A percentile compares a stretch with the other conserved stretches of the same genome.
Evolutionary conservation across 371 early-diverging fungal species (phyloP).

Genomic region (Mucor saturninus): DNA sequence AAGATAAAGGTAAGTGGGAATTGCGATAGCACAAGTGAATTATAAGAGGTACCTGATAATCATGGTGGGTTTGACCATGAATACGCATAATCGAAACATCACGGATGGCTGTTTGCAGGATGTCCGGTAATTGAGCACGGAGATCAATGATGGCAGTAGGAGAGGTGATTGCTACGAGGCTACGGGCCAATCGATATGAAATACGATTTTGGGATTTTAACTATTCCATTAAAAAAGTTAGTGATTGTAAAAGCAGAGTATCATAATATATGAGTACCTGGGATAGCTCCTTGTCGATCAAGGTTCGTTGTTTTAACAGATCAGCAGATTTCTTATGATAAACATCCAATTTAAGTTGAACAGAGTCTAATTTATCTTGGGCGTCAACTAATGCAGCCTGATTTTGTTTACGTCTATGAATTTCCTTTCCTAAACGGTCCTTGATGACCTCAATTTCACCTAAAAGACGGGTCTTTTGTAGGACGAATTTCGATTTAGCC

Average conservation of each 20-base stretch:
- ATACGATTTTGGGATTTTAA: constrained; percentile 8
- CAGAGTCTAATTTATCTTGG: background rate
- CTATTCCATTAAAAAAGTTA: background rate
- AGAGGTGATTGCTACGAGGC: constrained; percentile 7
- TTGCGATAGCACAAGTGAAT: background rate
- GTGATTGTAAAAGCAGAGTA: background rate
- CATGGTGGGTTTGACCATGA: constrained; percentile 7
- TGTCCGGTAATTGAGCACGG: constrained; percentile 11
- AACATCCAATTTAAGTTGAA: background rate
- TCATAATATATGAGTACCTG: background rate
- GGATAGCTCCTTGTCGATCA: constrained; percentile 8
- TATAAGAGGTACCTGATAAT: background rate
- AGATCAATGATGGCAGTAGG: constrained; percentile 2
- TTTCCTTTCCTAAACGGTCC: constrained; percentile 42
- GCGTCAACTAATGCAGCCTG: constrained; percentile 20
- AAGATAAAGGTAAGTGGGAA: background rate
- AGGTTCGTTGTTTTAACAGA: constrained; percentile 1
- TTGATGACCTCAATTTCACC: constrained; percentile 46
- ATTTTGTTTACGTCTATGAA: constrained; percentile 30
- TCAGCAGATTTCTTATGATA: constrained; percentile 6
- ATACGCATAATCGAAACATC: constrained; percentile 16
- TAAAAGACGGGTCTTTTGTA: constrained; percentile 22
- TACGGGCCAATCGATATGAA: constrained; percentile 11
- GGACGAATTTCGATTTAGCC: constrained; percentile 6
- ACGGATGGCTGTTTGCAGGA: constrained; percentile 14